Conservation (phyloP, 192 early-diverging fungal genomes). For the Backusella luteola region DNA sequence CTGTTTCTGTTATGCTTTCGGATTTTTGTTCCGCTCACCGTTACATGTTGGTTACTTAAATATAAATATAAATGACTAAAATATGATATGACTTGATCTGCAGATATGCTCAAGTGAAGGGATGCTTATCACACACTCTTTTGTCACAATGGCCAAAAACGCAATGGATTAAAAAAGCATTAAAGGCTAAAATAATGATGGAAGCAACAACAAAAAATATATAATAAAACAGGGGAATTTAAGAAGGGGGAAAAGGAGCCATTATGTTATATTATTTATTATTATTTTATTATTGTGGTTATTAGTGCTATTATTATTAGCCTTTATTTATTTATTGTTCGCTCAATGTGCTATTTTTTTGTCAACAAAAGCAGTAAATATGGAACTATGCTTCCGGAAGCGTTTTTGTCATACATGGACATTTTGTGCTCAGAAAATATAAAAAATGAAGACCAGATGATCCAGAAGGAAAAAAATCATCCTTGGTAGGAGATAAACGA, state of each 20-base stretch:
- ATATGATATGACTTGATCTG: neutral
- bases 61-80: neutral
- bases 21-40: neutral
- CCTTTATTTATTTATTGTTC: slow-evolving; percentile 6
- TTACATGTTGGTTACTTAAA: neutral
- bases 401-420: neutral
- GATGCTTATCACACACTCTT: neutral
- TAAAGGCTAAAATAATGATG: neutral
- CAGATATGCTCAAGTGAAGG: neutral
- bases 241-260: neutral
- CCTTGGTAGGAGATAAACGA: slow-evolving; percentile 8
- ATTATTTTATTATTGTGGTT: neutral
- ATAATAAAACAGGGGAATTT: slow-evolving; percentile 6
- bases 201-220: neutral
- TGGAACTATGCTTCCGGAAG: slow-evolving; percentile 2
- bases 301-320: neutral
- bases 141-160: neutral
- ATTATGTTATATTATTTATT: neutral
- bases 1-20: neutral
- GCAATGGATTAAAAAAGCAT: neutral
- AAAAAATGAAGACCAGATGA: neutral
- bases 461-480: neutral
- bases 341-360: neutral
- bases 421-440: neutral
- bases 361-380: neutral